Conservation (phyloP, 2,329 filamentous ascomycete genomes). For the Aschersonia sp. region DNA sequence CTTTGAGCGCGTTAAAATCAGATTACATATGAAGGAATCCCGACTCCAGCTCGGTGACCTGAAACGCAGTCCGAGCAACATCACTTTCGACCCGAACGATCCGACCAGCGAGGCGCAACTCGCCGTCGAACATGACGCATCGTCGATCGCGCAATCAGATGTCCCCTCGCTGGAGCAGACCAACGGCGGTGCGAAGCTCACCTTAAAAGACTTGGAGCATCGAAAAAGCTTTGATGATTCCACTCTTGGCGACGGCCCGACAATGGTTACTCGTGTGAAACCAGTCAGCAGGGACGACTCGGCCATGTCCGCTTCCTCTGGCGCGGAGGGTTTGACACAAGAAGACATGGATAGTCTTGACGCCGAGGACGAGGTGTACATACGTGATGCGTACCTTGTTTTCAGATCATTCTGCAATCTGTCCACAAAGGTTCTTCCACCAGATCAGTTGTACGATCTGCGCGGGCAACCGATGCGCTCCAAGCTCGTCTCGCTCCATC, state of each 20-base stretch:
- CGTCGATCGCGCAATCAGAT: conserved; percentile 18
- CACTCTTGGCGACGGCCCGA: conserved; percentile 50
- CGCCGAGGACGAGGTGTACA: conserved; percentile 85
- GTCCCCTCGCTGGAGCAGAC: conserved; percentile 13
- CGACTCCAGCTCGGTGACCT: conserved; percentile 43
- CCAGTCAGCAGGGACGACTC: conserved; percentile 21
- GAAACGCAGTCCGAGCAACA: conserved; percentile 36
- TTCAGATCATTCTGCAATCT: conserved; percentile 97
- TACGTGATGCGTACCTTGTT: conserved; percentile 91
- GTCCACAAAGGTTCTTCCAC: conserved; percentile 78
- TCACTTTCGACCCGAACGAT: conserved; percentile 33
- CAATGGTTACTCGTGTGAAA: conserved; percentile 50
- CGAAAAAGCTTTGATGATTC: conserved; percentile 58
- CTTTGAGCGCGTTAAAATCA: conserved; percentile 82
- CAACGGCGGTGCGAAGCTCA: conserved; percentile 39
- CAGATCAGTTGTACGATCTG: conserved; percentile 85
- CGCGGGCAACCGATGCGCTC: conserved; percentile 95
- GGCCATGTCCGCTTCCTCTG: conserved; percentile 39
- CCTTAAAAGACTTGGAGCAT: conserved; percentile 51
- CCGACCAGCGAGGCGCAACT: conserved; percentile 20
- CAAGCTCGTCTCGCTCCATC: conserved; percentile 86
- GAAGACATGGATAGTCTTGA: conserved; percentile 48
- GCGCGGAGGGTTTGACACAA: conserved; percentile 36
- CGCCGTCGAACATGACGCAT: conserved; percentile 21
- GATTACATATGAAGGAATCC: conserved; percentile 77